Evolutionary conservation across 2,329 filamentous ascomycete genomes (phyloP).

Genomic region (Sarocladium oryzae): DNA sequence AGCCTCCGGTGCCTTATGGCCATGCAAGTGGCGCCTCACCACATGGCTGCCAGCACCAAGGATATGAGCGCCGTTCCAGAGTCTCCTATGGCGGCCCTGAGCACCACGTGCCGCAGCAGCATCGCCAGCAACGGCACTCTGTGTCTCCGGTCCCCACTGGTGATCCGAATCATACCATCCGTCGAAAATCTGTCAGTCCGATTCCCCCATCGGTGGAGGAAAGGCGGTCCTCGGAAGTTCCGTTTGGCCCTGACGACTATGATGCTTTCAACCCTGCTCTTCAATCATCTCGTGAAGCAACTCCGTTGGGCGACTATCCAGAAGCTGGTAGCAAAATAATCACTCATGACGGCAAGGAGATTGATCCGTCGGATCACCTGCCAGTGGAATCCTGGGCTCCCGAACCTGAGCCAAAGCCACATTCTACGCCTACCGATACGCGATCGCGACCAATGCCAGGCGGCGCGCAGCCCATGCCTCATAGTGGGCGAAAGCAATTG

Average conservation of each 20-base stretch:
- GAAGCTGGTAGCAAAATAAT: conserved; percentile 64
- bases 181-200: conserved; percentile 70
- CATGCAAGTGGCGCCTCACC: conserved; percentile 1
- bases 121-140: conserved; percentile 5
- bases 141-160: neutral
- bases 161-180: conserved; percentile 45
- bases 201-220: conserved; percentile 46
- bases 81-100: conserved; percentile 31
- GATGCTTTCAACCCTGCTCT: conserved; percentile 61
- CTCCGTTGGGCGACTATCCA: conserved; percentile 19
- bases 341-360: conserved; percentile 66
- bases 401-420: conserved; percentile 50
- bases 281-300: conserved; percentile 27
- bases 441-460: conserved; percentile 39
- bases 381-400: conserved; percentile 73
- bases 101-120: conserved; percentile 7
- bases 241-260: conserved; percentile 72
- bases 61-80: conserved; percentile 35
- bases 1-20: conserved; percentile 21
- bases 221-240: conserved; percentile 46
- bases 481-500: conserved; percentile 44
- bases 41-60: conserved; percentile 11
- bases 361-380: conserved; percentile 75
- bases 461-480: conserved; percentile 47
- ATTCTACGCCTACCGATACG: conserved; percentile 20